Evolutionary conservation across 495 filamentous ascomycete genomes (phyloP).

Genomic region (Penicillium lividum): DNA sequence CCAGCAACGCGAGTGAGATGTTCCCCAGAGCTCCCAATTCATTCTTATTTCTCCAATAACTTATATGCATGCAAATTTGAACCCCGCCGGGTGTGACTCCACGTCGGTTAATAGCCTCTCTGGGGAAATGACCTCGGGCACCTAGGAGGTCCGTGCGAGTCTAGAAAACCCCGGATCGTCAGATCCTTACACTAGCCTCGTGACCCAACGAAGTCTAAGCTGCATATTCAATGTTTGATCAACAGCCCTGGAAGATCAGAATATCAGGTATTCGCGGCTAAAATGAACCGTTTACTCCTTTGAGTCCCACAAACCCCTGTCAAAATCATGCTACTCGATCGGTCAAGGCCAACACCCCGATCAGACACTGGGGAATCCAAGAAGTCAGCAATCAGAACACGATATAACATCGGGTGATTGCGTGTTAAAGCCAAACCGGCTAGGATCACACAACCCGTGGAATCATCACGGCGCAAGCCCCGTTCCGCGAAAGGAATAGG

Average conservation of each 20-base stretch:
- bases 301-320: background rate
- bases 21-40: too few relatives aligned
- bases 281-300: background rate
- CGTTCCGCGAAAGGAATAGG: slow-evolving; percentile 12
- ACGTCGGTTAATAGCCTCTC: too few relatives aligned
- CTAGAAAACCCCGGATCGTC: background rate
- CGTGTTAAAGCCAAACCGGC: background rate
- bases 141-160: background rate
- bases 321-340: slow-evolving; percentile 2
- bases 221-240: too few relatives aligned
- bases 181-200: background rate
- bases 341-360: slow-evolving; percentile 11
- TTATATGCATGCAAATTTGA: too few relatives aligned
- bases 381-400: too few relatives aligned
- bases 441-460: background rate
- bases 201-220: too few relatives aligned
- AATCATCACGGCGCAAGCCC: slow-evolving; percentile 7
- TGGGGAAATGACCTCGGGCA: background rate
- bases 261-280: background rate
- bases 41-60: too few relatives aligned
- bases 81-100: too few relatives aligned
- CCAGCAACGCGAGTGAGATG: too few relatives aligned
- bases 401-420: background rate
- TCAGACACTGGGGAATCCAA: slow-evolving; percentile 1
- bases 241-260: background rate